Base-by-base conservation (phyloP, 257 asterid species). In the Fraxinus americana region DNA sequence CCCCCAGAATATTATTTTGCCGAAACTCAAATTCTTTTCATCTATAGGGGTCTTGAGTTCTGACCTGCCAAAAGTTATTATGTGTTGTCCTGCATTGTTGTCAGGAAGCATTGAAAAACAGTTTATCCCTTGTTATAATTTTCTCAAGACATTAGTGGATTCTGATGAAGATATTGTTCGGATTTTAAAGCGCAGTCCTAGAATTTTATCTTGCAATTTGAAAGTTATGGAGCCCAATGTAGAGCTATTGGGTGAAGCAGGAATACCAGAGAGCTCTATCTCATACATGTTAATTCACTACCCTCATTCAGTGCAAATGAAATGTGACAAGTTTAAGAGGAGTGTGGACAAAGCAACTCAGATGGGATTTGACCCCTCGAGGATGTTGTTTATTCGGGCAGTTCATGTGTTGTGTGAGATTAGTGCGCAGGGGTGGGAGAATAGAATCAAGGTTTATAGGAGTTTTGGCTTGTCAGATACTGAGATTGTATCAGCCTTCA, bases 401-500 rank as follows among this genome's bases (percentile, higher is more conserved):
- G 39, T 82, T 75, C 52, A 32, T 23, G 73, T 71, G 76, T 27
- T 82, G 9, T 69, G 38, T 30, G 27, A 30, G 4, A 21, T 70
- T 76, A 59, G 73, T n/a, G 68, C 74, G 4, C 61, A 78, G 3
- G 67, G 77, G 5, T 61, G 71, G 66, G 67, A 71, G 45, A 68
- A 12, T 14, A 77, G 77, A 32, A 48, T 35, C 77, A 79, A 77
- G n/a, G 29, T 74, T 27, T 84, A 81, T 66, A 41, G 19, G 48
- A 79, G 68, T n/a, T 82, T 80, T 19, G 88, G 88, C 1, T 85
- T 80, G 84, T 85, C 85, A 0, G 84, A 81, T 23, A 13, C 71
- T 27, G 83, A 84, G 10, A 73, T 78, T 8, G 3, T 0, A 17
- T 27, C 61, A 10, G 88, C 85, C 2, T 81, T 84, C 71, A 7